These are phyloP conservation scores for Ascoidea rubescens DNA, from an alignment of 805 yeast genomes.

Conservation along the genomic window DNA sequence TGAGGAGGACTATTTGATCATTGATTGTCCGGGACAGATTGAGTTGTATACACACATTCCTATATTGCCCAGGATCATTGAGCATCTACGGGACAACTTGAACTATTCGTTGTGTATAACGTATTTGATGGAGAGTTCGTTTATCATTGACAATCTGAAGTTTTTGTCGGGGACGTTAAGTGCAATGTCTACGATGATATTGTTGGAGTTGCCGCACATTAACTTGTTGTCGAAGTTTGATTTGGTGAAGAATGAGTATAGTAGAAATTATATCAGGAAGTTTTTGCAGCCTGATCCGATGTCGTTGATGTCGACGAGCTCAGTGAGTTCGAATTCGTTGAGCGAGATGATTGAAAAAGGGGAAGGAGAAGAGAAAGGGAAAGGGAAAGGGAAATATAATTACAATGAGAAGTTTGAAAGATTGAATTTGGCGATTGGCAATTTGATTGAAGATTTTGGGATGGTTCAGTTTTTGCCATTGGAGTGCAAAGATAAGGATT, in stretches of 20 bases:
- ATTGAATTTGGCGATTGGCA: conserved; percentile 73
- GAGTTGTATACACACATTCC: conserved; percentile 93
- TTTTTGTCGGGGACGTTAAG: conserved; percentile 90
- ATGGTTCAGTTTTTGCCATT: conserved; percentile 96
- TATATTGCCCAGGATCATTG: conserved; percentile 76
- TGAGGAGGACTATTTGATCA: conserved; percentile 85
- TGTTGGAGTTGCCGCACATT: conserved; percentile 88
- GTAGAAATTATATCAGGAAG: conserved; percentile 64
- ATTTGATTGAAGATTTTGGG: conserved; percentile 91
- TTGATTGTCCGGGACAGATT: conserved; percentile 96
- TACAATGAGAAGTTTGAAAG: conserved; percentile 46
- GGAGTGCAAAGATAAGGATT: conserved; percentile 62
- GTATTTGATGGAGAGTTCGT: conserved; percentile 86
- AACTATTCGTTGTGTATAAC: conserved; percentile 88
- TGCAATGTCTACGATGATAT: conserved; percentile 98
- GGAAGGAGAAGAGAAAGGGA: not conserved
- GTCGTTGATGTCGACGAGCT: conserved; percentile 32
- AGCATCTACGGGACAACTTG: conserved; percentile 65
- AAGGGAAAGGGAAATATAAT: conserved; percentile 6
- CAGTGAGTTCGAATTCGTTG: not conserved
- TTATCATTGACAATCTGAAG: conserved; percentile 79
- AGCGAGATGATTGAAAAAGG: too few species aligned
- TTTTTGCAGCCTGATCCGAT: conserved; percentile 88
- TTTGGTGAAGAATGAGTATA: conserved; percentile 64
- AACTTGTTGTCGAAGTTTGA: conserved; percentile 83